A percentile compares a stretch with the other conserved stretches of the same genome.
Evolutionary conservation across 2,329 filamentous ascomycete species (phyloP).

Genomic region (Immersiporthe knoxdaviesiana): DNA sequence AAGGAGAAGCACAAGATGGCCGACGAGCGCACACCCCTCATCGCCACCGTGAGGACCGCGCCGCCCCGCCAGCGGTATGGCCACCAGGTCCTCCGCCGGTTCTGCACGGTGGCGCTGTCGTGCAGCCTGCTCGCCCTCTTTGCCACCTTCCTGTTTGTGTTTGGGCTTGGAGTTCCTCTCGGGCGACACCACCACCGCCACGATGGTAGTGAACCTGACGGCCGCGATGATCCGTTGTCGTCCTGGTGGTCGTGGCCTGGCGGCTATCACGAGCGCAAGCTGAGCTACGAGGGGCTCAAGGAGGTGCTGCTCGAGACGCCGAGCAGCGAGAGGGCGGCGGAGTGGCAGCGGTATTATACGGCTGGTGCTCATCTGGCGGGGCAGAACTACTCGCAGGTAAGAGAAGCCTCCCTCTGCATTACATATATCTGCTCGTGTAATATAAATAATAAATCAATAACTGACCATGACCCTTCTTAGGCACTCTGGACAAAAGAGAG

Average conservation of each 20-base stretch:
- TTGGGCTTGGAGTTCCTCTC: constrained; percentile 43
- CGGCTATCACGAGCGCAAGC: constrained; percentile 35
- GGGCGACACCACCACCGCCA: constrained; percentile 38
- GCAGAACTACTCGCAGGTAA: constrained; percentile 72
- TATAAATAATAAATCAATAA: not conserved
- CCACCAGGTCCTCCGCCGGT: constrained; percentile 64
- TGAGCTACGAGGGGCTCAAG: constrained; percentile 56
- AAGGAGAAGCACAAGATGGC: constrained; percentile 42
- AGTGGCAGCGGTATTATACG: constrained; percentile 81
- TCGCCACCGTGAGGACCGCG: constrained; percentile 63
- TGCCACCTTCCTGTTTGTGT: constrained; percentile 48
- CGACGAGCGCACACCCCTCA: constrained; percentile 67
- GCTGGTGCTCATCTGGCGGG: constrained; percentile 76
- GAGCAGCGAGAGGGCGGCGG: constrained; percentile 58
- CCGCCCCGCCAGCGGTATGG: constrained; percentile 58
- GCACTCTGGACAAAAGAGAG: constrained; percentile 75
- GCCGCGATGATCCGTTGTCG: constrained; percentile 30
- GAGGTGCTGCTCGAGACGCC: constrained; percentile 62
- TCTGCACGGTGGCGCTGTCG: constrained; percentile 65
- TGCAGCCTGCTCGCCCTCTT: constrained; percentile 58
- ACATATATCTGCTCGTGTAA: not conserved
- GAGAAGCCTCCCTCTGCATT: not conserved
- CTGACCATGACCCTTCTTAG: constrained; percentile 42
- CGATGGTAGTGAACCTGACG: constrained; percentile 35
- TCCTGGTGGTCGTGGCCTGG: constrained; percentile 36